Conservation (phyloP, 352 stramenopile species). For the Globisporangium carolinianum region DNA sequence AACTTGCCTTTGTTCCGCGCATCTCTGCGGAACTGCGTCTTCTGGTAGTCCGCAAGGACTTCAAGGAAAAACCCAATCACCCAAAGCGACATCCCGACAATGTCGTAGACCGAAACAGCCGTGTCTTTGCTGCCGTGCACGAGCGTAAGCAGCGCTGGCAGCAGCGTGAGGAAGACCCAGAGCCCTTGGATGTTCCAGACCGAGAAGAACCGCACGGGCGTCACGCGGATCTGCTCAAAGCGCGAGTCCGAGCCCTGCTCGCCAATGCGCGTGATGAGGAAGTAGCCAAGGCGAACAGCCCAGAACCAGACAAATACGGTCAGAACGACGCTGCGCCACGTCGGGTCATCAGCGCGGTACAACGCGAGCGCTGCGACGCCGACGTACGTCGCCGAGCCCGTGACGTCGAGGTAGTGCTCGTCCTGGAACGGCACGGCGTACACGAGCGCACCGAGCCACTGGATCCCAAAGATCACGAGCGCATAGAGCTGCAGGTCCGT, state of each 20-base stretch:
- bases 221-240: slow-evolving; percentile 61
- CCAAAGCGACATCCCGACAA: slow-evolving; percentile 31
- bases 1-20: slow-evolving; percentile 50
- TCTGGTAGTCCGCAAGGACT: slow-evolving; percentile 50
- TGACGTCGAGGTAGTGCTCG: slow-evolving; percentile 75
- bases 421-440: slow-evolving; percentile 58
- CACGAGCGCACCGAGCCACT: slow-evolving; percentile 49
- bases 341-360: slow-evolving; percentile 18
- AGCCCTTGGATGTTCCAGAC: slow-evolving; percentile 76
- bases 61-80: slow-evolving; percentile 25
- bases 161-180: slow-evolving; percentile 67
- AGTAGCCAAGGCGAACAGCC: slow-evolving; percentile 61
- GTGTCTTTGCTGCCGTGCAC: slow-evolving; percentile 25
- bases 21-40: slow-evolving; percentile 42
- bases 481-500: slow-evolving; percentile 39
- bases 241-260: slow-evolving; percentile 52
- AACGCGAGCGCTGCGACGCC: slow-evolving; percentile 36
- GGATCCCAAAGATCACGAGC: slow-evolving; percentile 41
- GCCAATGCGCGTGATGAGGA: slow-evolving; percentile 64
- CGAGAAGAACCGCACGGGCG: slow-evolving; percentile 56
- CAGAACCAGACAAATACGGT: slow-evolving; percentile 59
- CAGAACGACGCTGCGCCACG: slow-evolving; percentile 46
- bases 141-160: slow-evolving; percentile 49
- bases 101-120: slow-evolving; percentile 7
- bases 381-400: slow-evolving; percentile 58